phyloP scores from a whole-genome alignment of 768 basidiomycete species.

The Mycena filopes region DNA sequence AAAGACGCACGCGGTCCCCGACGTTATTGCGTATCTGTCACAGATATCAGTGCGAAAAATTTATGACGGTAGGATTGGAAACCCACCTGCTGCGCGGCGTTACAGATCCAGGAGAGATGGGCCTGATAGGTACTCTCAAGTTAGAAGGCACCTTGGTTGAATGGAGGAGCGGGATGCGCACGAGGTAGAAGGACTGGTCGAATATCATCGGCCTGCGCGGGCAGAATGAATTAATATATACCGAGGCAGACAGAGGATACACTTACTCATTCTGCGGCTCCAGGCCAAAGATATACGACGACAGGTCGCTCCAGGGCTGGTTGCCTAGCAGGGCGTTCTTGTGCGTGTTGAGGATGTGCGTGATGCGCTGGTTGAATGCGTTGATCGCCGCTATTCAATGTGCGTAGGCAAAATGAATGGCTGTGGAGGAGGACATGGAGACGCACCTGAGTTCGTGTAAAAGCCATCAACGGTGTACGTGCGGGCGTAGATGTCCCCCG shows the following conservation, averaged over 20 bases:
- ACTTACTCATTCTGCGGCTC: conserved; percentile 50
- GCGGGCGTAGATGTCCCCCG: conserved; percentile 47
- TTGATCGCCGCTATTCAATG: conserved; percentile 39
- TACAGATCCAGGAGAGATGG: conserved; percentile 37
- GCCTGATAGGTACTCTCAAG: background rate
- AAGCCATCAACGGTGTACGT: conserved; percentile 46
- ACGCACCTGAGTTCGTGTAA: conserved; percentile 42
- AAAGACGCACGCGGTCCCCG: conserved; percentile 24
- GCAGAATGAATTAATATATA: too few relatives aligned
- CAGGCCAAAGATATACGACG: conserved; percentile 49
- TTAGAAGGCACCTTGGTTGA: too few relatives aligned
- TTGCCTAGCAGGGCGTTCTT: conserved; percentile 46
- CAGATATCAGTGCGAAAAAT: background rate
- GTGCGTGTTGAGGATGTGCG: conserved; percentile 49
- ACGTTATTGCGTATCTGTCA: conserved; percentile 39
- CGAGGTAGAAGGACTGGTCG: conserved; percentile 37
- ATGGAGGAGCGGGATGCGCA: background rate
- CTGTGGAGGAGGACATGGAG: background rate
- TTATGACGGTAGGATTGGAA: background rate
- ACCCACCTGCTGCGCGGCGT: conserved; percentile 36
- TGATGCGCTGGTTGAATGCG: conserved; percentile 48
- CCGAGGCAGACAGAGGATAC: background rate
- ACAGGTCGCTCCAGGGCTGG: conserved; percentile 50
- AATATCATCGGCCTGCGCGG: conserved; percentile 39
- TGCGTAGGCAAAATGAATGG: background rate